Base-by-base conservation (phyloP, 352 stramenopile species). In the Globisporangium orthogonon region DNA sequence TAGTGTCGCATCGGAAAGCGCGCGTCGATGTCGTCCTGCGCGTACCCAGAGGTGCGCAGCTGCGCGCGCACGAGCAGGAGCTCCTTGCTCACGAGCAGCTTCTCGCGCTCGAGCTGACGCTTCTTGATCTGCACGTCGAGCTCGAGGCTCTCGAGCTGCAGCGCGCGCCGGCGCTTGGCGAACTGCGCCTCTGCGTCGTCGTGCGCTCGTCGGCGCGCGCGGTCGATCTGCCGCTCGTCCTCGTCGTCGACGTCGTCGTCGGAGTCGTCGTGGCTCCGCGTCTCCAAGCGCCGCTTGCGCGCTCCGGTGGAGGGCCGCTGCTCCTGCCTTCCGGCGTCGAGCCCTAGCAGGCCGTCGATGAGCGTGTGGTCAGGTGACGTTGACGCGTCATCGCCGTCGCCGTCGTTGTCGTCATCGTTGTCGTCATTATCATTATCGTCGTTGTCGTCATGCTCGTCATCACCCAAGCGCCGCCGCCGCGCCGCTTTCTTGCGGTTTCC, bases 101-200 rank as follows among this genome's bases (percentile, higher is more conserved):
- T 87, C 65, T 93, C 79, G 45, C 60, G 75, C 65, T 89, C 89
- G 59, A 84, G 58, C 10, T 82, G 87, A 50, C 77, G 69, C 56
- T 76, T 74, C 68, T 90, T 89, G 67, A 80, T 68, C 61, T 89
- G 85, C 44, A 89, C 78, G 52, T 93, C 88, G 37, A 76, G 63
- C 13, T 81, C 65, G 17, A 80, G 71, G 57, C 90, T 82, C n/a
- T 76, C 76, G 33, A 85, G 76, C 53, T 85, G 62, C 50, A 90
- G 69, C 37, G 89, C 79, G n/a, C 37, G 41, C 17, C 43, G 30
- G 13, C 39, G 56, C 30, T 45, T 61, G 28, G 40, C 29, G 30
- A 61, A 54, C 13, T 41, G 31, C 47, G 84, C 78, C 58, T 86
- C 76, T 45, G 87, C 76, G 13, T 62, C 65, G 30, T 64, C 70